Evolutionary conservation across 768 basidiomycete genomes (phyloP).

Genomic region (Hebeloma cylindrosporum): DNA sequence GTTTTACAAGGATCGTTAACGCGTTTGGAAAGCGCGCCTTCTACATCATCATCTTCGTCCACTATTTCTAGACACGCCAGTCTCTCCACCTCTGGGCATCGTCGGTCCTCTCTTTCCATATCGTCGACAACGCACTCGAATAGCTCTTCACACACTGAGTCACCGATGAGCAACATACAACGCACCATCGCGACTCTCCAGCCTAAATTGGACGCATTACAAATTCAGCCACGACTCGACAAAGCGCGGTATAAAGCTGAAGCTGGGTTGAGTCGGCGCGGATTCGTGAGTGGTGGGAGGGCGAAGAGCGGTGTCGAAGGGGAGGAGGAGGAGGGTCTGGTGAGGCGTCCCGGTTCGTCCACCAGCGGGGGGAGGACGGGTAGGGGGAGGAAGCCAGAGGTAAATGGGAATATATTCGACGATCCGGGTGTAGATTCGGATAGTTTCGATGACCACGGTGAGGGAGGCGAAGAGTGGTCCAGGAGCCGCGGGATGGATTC

Average conservation of each 20-base stretch:
- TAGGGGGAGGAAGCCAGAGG: conserved; percentile 40
- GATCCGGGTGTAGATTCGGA: conserved; percentile 31
- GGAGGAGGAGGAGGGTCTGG: conserved; percentile 40
- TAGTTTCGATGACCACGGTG: conserved; percentile 23
- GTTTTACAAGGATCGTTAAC: conserved; percentile 1
- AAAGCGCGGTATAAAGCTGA: conserved; percentile 71
- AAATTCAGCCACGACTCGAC: conserved; percentile 53
- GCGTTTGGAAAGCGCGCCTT: not conserved
- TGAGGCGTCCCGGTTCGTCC: conserved; percentile 38
- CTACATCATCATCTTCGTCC: not conserved
- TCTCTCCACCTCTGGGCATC: conserved; percentile 7
- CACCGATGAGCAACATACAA: conserved; percentile 33
- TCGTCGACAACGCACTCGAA: conserved; percentile 11
- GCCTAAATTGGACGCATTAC: conserved; percentile 27
- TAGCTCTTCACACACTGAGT: not conserved
- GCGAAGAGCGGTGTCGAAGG: conserved; percentile 13
- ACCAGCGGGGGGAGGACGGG: conserved; percentile 22
- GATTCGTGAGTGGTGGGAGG: conserved; percentile 47
- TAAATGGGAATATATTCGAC: conserved; percentile 29
- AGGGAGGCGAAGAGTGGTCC: conserved; percentile 6
- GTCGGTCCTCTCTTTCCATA: conserved; percentile 17
- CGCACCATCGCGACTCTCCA: conserved; percentile 42
- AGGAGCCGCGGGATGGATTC: conserved; percentile 8
- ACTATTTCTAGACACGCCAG: not conserved
- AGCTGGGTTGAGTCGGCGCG: conserved; percentile 61